Evolutionary conservation across 768 basidiomycete genomes (phyloP).

Genomic region (Russula compacta): DNA sequence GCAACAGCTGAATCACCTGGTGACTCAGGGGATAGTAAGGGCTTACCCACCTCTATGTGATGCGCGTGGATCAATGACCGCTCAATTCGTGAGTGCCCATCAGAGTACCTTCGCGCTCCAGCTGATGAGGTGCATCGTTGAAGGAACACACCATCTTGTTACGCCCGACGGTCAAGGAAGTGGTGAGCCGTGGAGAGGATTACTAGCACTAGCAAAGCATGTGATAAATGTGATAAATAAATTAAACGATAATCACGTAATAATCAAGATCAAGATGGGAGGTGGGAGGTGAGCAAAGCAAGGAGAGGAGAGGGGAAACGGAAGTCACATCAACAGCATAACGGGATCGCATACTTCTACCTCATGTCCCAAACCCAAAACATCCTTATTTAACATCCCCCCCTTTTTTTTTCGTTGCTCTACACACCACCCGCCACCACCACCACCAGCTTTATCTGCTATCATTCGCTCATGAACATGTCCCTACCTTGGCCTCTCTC

Average conservation of each 20-base stretch:
- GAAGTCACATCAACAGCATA: not conserved
- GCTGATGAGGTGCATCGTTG: not conserved
- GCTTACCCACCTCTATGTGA: slow-evolving; percentile 93
- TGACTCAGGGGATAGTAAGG: slow-evolving; percentile 78
- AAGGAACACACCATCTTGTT: slow-evolving; percentile 83
- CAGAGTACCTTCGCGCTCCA: not conserved
- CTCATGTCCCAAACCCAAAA: not conserved
- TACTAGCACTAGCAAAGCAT: slow-evolving; percentile 39
- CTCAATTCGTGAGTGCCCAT: slow-evolving; percentile 63
- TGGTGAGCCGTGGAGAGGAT: slow-evolving; percentile 78
- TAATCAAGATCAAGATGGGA: not conserved
- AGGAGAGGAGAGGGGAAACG: not conserved
- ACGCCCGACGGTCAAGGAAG: slow-evolving; percentile 77
- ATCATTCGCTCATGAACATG: slow-evolving; percentile 3
- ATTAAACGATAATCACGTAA: not conserved
- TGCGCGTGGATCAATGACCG: slow-evolving; percentile 80
- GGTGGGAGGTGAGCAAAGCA: not conserved
- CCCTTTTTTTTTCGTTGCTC: not conserved
- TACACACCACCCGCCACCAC: not conserved
- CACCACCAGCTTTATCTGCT: too few relatives aligned
- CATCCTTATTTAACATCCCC: not conserved
- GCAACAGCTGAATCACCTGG: slow-evolving; percentile 76
- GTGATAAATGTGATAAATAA: slow-evolving; percentile 1
- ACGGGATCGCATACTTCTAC: not conserved
- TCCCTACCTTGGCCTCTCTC: slow-evolving; percentile 24